phyloP scores from a whole-genome alignment of 2,329 filamentous ascomycete genomes.

The Pseudofabraea citricarpa region DNA sequence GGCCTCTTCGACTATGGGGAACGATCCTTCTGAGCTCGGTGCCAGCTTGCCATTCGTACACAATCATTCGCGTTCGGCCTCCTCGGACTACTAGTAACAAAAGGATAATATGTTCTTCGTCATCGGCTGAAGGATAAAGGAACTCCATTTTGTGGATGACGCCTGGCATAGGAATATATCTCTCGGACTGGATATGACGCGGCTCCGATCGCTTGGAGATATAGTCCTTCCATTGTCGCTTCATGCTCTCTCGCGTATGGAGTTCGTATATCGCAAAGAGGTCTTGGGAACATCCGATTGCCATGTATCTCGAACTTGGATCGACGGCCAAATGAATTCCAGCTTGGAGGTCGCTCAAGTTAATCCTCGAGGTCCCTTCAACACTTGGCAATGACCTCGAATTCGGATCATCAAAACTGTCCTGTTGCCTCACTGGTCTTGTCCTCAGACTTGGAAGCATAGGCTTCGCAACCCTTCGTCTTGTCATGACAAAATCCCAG shows the following conservation, averaged over 20 bases:
- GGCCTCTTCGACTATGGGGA: conserved; percentile 42
- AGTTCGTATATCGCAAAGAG: conserved; percentile 70
- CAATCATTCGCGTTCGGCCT: conserved; percentile 45
- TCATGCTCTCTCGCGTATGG: conserved; percentile 48
- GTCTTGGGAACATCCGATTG: conserved; percentile 65
- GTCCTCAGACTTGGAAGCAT: conserved; percentile 36
- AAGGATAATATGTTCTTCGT: conserved; percentile 70
- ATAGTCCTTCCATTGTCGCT: conserved; percentile 37
- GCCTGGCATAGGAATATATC: conserved; percentile 47
- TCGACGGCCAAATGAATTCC: conserved; percentile 71
- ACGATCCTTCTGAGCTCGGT: conserved; percentile 42
- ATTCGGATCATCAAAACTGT: background rate
- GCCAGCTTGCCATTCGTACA: conserved; percentile 57
- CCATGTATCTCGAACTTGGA: conserved; percentile 64
- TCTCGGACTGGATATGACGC: conserved; percentile 49
- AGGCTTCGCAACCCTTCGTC: conserved; percentile 47
- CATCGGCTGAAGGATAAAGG: conserved; percentile 62
- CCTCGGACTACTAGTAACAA: conserved; percentile 55
- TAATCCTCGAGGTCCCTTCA: background rate
- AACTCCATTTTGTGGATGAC: conserved; percentile 87
- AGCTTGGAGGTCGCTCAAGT: conserved; percentile 31
- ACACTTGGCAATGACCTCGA: background rate
- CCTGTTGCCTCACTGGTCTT: background rate
- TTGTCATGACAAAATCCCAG: conserved; percentile 42
- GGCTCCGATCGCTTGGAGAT: conserved; percentile 35